Conservation (phyloP, 2,329 filamentous ascomycete genomes). For the Phaeosphaeriaceae sp. region DNA sequence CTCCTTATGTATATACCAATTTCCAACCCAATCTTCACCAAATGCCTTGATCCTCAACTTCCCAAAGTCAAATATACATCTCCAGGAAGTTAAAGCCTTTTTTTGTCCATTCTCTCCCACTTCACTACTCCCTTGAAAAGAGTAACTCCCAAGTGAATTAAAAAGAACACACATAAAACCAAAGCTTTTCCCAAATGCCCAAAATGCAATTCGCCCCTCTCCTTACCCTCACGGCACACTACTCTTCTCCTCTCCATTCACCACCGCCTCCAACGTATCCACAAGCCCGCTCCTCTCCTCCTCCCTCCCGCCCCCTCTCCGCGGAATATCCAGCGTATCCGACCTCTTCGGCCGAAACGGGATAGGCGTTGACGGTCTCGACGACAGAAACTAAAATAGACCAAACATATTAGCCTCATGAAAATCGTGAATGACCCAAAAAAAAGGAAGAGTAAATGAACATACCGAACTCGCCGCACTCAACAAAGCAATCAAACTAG, state of each 20-base stretch:
- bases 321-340: slow-evolving; percentile 52
- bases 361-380: slow-evolving; percentile 71
- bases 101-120: no score
- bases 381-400: slow-evolving; percentile 69
- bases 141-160: no score
- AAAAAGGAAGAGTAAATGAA: slow-evolving; percentile 1
- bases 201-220: not conserved
- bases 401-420: slow-evolving; percentile 12
- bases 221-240: slow-evolving; percentile 25
- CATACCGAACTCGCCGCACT: slow-evolving; percentile 85
- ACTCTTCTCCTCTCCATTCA: slow-evolving; percentile 31
- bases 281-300: slow-evolving; percentile 27
- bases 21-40: no score
- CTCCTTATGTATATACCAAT: no score
- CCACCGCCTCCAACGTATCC: slow-evolving; percentile 35
- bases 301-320: no score
- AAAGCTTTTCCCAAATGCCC: not conserved
- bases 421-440: no score
- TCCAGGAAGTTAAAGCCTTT: no score
- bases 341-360: slow-evolving; percentile 65
- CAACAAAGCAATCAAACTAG: slow-evolving; percentile 83
- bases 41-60: no score
- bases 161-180: no score
- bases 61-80: no score
- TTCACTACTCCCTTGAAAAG: no score